These are phyloP conservation scores for Hirsutella rhossiliensis DNA, from an alignment of 2,329 filamentous ascomycete genomes.

Conservation along the genomic window DNA sequence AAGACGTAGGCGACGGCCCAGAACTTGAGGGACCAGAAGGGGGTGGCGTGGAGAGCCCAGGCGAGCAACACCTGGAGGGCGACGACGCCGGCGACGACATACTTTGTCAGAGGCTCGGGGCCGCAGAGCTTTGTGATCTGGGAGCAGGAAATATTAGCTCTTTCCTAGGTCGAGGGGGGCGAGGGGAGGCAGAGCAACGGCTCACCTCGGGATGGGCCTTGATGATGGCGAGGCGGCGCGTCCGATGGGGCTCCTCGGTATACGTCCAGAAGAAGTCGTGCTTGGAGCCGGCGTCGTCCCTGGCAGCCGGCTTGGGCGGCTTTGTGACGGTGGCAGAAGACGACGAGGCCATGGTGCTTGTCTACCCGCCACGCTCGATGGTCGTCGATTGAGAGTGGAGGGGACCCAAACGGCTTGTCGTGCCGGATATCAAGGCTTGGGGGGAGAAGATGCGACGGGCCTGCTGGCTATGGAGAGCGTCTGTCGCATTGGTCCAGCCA, in stretches of 20 bases:
- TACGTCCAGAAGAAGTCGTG: slow-evolving; percentile 92
- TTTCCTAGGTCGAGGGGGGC: not conserved
- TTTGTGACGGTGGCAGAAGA: slow-evolving; percentile 19
- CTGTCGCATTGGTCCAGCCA: too few relatives aligned
- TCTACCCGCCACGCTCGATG: not conserved
- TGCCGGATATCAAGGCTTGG: too few relatives aligned
- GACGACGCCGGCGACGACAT: slow-evolving; percentile 75
- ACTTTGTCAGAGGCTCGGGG: slow-evolving; percentile 91
- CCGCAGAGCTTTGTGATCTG: slow-evolving; percentile 96
- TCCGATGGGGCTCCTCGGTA: slow-evolving; percentile 92
- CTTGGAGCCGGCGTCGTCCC: slow-evolving; percentile 11
- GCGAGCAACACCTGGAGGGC: slow-evolving; percentile 68
- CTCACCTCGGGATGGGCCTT: slow-evolving; percentile 89
- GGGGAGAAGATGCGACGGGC: too few relatives aligned
- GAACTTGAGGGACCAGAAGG: slow-evolving; percentile 75
- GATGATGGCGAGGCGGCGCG: slow-evolving; percentile 84
- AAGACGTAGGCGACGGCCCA: slow-evolving; percentile 81
- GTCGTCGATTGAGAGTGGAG: not conserved
- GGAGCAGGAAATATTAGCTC: not conserved
- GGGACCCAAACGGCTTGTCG: not conserved
- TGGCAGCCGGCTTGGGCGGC: slow-evolving; percentile 8
- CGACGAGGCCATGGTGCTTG: slow-evolving; percentile 13
- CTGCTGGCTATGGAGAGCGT: too few relatives aligned
- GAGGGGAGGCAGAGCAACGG: slow-evolving; percentile 9
- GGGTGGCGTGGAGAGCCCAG: slow-evolving; percentile 61